Evolutionary conservation across 108 stramenopile species (phyloP).

Genomic region (Chaetoceros tenuissimus): DNA sequence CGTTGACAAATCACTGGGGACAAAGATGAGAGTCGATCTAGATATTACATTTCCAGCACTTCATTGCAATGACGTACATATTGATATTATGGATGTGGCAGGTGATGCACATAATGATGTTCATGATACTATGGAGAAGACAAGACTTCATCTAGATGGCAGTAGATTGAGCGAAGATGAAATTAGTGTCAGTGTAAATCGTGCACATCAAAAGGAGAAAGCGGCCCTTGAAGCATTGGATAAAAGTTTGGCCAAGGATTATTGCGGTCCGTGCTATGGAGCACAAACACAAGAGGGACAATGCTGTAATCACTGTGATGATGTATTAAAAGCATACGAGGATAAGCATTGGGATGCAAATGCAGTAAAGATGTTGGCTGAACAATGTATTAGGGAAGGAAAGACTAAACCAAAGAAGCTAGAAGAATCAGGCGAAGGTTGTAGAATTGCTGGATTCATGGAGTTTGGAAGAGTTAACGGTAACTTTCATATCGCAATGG

Average conservation of each 20-base stretch:
- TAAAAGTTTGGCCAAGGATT: slow-evolving; percentile 48
- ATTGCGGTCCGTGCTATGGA: slow-evolving; percentile 97
- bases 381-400: slow-evolving; percentile 92
- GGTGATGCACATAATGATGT: slow-evolving; percentile 93
- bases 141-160: slow-evolving; percentile 29
- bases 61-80: slow-evolving; percentile 89
- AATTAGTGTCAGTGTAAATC: slow-evolving; percentile 20
- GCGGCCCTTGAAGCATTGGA: slow-evolving; percentile 23
- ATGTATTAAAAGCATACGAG: slow-evolving; percentile 66
- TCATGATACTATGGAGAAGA: slow-evolving; percentile 74
- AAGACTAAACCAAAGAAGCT: slow-evolving; percentile 57
- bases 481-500: slow-evolving; percentile 90
- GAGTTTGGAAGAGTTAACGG: slow-evolving; percentile 92
- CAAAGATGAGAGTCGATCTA: slow-evolving; percentile 82
- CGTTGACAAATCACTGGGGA: slow-evolving; percentile 79
- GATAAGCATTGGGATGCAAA: slow-evolving; percentile 73
- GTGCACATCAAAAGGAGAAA: slow-evolving; percentile 32
- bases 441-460: slow-evolving; percentile 86
- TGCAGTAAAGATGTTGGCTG: slow-evolving; percentile 53
- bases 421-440: slow-evolving; percentile 78
- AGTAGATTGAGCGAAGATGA: slow-evolving; percentile 12
- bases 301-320: slow-evolving; percentile 91
- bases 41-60: slow-evolving; percentile 95
- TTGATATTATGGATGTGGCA: slow-evolving; percentile 98
- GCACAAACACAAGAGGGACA: slow-evolving; percentile 47